Conservation (phyloP, 23 red algal species). For the Chondrus crispus region DNA sequence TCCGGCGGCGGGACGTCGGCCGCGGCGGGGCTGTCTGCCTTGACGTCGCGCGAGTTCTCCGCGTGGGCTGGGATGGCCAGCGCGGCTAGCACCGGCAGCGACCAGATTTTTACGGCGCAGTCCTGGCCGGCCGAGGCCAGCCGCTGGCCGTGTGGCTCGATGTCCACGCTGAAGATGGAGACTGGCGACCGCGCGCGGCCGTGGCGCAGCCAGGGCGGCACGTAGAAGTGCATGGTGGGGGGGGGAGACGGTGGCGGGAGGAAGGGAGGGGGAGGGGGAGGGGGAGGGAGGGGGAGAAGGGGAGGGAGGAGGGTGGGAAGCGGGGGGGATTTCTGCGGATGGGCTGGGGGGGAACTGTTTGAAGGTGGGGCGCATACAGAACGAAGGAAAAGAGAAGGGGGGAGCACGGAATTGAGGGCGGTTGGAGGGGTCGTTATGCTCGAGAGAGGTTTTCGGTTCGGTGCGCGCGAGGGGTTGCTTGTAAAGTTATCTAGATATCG, state of each 20-base stretch:
- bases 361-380: background rate
- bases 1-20: conserved; percentile 35
- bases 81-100: conserved; percentile 42
- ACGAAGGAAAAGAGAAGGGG: background rate
- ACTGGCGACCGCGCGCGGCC: conserved; percentile 10
- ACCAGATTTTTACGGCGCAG: conserved; percentile 87
- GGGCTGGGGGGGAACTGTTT: too few species aligned
- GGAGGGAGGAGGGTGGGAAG: background rate
- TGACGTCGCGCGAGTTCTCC: background rate
- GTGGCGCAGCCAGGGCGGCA: conserved; percentile 82
- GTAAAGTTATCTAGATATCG: too few species aligned
- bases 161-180: conserved; percentile 84
- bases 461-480: too few species aligned
- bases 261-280: background rate
- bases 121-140: conserved; percentile 95
- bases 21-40: background rate
- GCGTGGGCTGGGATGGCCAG: conserved; percentile 2
- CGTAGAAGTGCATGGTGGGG: conserved; percentile 67
- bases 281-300: background rate
- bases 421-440: background rate
- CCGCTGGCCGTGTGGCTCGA: conserved; percentile 64
- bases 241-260: background rate
- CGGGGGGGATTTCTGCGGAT: background rate
- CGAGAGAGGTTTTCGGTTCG: background rate
- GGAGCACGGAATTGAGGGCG: too few species aligned